These are phyloP conservation scores for Brachypodium distachyon DNA, from an alignment of 202 grass and related monocot species.

Conservation along the genomic window DNA sequence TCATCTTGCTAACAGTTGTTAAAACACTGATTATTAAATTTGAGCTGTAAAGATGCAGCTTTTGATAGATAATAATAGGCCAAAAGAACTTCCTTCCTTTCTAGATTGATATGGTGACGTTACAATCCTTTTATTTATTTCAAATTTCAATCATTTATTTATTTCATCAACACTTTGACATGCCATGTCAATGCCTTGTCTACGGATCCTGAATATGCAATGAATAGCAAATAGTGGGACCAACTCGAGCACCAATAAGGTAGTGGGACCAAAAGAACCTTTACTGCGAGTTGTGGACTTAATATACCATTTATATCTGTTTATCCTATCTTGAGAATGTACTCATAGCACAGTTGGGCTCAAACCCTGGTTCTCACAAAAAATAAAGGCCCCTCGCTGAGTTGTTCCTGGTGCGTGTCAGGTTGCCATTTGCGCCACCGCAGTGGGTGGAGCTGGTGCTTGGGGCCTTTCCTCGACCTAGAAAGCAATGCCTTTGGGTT, in stretches of 20 bases:
- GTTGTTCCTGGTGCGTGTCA: no score
- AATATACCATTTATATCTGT: constrained; percentile 6
- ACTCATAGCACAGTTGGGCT: no score
- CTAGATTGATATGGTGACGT: background rate
- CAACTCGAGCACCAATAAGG: background rate
- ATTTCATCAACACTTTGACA: background rate
- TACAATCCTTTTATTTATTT: background rate
- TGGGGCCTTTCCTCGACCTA: no score
- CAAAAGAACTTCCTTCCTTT: background rate
- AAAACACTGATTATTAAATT: background rate
- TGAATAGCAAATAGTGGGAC: background rate
- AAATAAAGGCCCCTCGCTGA: no score
- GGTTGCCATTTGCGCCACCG: no score
- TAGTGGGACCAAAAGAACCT: background rate
- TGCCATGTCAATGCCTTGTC: background rate
- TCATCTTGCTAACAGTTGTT: background rate
- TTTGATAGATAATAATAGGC: background rate
- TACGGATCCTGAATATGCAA: background rate
- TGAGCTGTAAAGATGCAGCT: background rate
- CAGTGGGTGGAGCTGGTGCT: no score
- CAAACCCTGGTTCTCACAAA: no score
- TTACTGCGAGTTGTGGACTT: background rate
- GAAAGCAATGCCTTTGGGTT: no score
- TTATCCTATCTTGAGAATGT: background rate
- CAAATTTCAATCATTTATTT: background rate